Evolutionary conservation across 2,329 filamentous ascomycete species (phyloP), one percentile per base, ranked within the genome.

Genomic region (Orbilia oligospora): DNA sequence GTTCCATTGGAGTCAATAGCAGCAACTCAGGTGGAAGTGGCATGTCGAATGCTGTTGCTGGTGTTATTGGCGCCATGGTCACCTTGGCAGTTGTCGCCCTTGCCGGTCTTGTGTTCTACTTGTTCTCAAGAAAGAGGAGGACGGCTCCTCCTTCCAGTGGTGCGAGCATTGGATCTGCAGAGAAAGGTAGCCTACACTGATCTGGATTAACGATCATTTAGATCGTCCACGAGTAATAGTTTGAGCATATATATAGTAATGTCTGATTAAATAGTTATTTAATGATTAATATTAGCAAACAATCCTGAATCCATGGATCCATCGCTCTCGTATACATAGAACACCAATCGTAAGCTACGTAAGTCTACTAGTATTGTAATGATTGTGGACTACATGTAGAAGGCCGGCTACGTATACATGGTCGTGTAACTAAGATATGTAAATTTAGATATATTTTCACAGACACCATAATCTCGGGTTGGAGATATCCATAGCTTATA

Each of bases 11-110:
- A 16, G 20, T 27, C 6, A 38, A 51, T 38, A 76, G 46, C 51
- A 69, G 18, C 6, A 67, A 18, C 44, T 49, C 46, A 14, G 22
- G 53, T 16, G 76, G 49, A 5, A 61, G 53, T 12, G 44, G 53
- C n/a, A 70, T 80, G 36, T 76, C 76, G n/a, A 77, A 76, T 16
- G 58, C 66, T 33, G 75, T 81, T 36, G 81, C 81, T 5, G 81
- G 81, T 16, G 80, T 79, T 51, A 72, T 82, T 16, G 81, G 81
- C 56, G 81, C 80, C 8, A 64, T 81, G 38, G 70, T 72, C 44
- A 80, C 80, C 4, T 49, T 82, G 2, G 69, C 10, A 18, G 55
- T 70, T 14, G 51, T 80, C 20, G 76, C 71, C 1, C 18, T 81
- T 24, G 63, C 58, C 33, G 63, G 79, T 5, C 64, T 79, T 16